Evolutionary conservation across 805 yeast species (phyloP).

Genomic region (Ogataea nitratoaversa): DNA sequence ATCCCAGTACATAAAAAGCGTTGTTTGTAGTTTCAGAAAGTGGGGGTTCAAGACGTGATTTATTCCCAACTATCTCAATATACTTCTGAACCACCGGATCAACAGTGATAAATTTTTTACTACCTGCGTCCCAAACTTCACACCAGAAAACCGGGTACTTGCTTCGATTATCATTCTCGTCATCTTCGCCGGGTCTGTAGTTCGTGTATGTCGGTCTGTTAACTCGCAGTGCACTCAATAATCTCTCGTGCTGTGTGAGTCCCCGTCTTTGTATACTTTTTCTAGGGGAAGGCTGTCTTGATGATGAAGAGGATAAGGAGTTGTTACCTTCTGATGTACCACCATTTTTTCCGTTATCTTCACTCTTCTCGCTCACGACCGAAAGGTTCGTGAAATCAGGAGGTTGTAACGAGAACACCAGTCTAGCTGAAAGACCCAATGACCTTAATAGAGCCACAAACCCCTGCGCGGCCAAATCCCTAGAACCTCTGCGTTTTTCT

Average conservation of each 20-base stretch:
- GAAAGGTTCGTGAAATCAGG: conserved; percentile 66
- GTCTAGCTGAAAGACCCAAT: conserved; percentile 63
- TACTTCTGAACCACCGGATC: conserved; percentile 69
- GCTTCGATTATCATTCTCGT: conserved; percentile 9
- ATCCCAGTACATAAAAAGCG: conserved; percentile 74
- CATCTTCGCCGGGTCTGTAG: conserved; percentile 4
- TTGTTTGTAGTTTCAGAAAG: conserved; percentile 50
- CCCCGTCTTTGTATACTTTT: conserved; percentile 8
- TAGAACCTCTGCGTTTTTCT: conserved; percentile 53
- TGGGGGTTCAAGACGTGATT: conserved; percentile 62
- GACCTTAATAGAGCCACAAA: conserved; percentile 74
- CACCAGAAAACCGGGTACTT: conserved; percentile 82
- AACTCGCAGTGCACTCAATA: conserved; percentile 25
- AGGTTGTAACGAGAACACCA: conserved; percentile 83
- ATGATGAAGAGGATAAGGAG: conserved; percentile 2
- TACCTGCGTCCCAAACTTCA: conserved; percentile 83
- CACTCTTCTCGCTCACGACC: conserved; percentile 2
- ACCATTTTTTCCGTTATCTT: conserved; percentile 16
- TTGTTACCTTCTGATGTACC: conserved; percentile 7
- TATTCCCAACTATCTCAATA: conserved; percentile 56
- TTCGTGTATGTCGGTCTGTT: conserved; percentile 20
- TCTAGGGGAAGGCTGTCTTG: conserved; percentile 3
- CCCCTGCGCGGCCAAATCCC: conserved; percentile 83
- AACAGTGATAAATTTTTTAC: conserved; percentile 74
- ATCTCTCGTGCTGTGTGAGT: conserved; percentile 24